phyloP scores from a whole-genome alignment of 73 alveolate species.

The Effrenium voratum region DNA sequence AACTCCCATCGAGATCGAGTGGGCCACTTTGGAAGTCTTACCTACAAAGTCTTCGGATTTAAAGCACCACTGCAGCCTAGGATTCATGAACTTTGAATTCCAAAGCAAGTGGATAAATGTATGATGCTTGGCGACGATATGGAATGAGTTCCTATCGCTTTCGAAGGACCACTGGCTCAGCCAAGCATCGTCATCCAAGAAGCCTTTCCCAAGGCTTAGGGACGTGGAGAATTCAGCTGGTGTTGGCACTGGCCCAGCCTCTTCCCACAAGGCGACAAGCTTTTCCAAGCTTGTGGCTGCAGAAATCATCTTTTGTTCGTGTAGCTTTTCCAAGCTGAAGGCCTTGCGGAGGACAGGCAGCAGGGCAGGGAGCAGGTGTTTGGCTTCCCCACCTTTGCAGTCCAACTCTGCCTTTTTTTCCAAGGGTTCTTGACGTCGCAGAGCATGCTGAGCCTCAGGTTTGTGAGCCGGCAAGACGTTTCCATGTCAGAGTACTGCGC shows the following conservation, averaged over 20 bases:
- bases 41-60: constrained; percentile 21
- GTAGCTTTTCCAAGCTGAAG: background rate
- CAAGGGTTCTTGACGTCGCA: constrained; percentile 10
- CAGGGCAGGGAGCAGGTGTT: constrained; percentile 34
- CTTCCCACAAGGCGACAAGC: background rate
- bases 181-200: background rate
- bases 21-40: background rate
- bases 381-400: constrained; percentile 9
- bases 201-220: background rate
- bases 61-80: background rate
- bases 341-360: background rate
- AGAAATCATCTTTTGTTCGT: background rate
- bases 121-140: background rate
- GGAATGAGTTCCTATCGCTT: background rate
- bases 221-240: background rate
- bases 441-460: constrained; percentile 25
- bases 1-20: background rate
- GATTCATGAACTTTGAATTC: background rate
- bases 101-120: background rate
- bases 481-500: background rate
- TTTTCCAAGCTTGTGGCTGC: constrained; percentile 19
- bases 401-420: background rate
- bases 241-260: background rate
- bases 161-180: background rate
- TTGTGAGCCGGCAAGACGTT: background rate